Conservation (phyloP, 2,329 filamentous ascomycete species). For the Lachnellula arida region DNA sequence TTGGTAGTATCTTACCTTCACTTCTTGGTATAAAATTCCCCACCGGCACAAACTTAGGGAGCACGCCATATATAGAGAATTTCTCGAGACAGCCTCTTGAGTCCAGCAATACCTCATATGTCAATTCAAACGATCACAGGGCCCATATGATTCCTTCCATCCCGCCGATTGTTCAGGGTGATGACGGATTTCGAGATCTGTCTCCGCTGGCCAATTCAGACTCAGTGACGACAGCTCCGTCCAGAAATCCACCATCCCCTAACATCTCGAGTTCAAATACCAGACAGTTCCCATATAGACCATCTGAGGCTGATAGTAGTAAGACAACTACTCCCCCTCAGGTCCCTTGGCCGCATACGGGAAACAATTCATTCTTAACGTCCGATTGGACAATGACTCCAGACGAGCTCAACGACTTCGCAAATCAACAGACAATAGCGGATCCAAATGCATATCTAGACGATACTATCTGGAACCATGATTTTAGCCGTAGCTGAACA, state of each 20-base stretch:
- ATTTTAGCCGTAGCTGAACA: neutral
- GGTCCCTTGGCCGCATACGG: neutral
- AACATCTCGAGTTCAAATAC: slow-evolving; percentile 9
- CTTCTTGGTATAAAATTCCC: neutral
- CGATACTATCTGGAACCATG: neutral
- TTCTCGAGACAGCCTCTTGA: too few relatives aligned
- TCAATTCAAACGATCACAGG: too few relatives aligned
- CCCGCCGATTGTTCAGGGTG: neutral
- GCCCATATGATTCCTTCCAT: too few relatives aligned
- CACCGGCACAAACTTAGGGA: neutral
- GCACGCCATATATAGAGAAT: too few relatives aligned
- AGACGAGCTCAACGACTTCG: neutral
- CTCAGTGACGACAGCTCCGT: neutral
- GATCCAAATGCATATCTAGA: neutral
- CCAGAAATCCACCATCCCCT: slow-evolving; percentile 9
- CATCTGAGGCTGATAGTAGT: neutral
- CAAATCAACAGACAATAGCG: neutral
- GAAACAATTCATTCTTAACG: neutral
- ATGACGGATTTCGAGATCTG: too few relatives aligned
- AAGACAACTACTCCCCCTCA: neutral
- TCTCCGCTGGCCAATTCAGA: neutral
- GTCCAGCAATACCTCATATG: too few relatives aligned
- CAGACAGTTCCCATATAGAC: slow-evolving; percentile 12
- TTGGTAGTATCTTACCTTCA: neutral
- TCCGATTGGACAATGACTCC: neutral